phyloP scores from a whole-genome alignment of 208 protist genomes.

The Acanthamoeba royreba region DNA sequence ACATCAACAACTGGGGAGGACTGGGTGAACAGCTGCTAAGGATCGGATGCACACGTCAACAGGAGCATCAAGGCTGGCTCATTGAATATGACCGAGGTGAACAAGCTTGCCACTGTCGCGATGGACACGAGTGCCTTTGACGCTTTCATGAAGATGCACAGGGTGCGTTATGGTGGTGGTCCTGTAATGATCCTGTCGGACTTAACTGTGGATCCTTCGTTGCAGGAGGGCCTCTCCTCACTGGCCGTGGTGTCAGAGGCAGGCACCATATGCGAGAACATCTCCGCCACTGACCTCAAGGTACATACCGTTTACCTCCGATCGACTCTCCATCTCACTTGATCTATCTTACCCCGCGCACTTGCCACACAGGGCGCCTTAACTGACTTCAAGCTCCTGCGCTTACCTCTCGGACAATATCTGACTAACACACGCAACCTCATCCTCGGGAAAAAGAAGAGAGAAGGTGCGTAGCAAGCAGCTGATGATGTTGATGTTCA shows the following conservation, averaged over 20 bases:
- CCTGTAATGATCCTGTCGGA: too few species aligned
- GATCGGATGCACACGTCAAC: not conserved
- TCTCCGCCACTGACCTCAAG: conserved; percentile 1
- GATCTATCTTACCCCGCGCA: not conserved
- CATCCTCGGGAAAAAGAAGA: not conserved
- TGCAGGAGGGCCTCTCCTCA: not conserved
- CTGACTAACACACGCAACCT: not conserved
- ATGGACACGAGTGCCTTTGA: not conserved
- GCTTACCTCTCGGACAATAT: not conserved
- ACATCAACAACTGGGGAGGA: not conserved
- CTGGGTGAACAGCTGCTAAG: not conserved
- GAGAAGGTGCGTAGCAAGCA: not conserved
- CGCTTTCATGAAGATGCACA: not conserved
- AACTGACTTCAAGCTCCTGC: not conserved
- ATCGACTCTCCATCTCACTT: not conserved
- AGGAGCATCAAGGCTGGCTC: not conserved
- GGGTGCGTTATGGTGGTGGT: too few species aligned
- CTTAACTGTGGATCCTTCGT: not conserved
- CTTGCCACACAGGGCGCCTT: not conserved
- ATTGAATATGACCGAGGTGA: not conserved
- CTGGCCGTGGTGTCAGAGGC: not conserved
- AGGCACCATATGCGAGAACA: not conserved
- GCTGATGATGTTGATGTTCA: not conserved
- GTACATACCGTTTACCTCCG: not conserved
- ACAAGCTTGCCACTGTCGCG: not conserved